phyloP scores from a whole-genome alignment of 148 eudicot species.

The Cornus florida region DNA sequence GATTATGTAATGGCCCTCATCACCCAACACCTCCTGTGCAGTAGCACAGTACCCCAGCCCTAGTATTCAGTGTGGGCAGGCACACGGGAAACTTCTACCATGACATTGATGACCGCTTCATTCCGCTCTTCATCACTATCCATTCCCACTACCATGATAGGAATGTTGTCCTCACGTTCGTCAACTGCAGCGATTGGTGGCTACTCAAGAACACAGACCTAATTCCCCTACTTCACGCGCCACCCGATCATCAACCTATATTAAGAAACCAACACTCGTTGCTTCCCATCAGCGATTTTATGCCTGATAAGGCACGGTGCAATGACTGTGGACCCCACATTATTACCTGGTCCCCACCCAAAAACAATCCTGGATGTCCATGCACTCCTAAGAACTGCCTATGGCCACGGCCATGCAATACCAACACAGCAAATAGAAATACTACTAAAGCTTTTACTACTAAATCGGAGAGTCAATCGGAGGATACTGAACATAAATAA shows the following conservation, averaged over 20 bases:
- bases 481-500: conserved; percentile 27
- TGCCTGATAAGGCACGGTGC: too few relatives aligned
- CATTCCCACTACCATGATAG: conserved; percentile 21
- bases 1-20: background rate
- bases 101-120: conserved; percentile 42
- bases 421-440: too few relatives aligned
- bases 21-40: conserved; percentile 23
- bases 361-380: too few relatives aligned
- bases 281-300: too few relatives aligned
- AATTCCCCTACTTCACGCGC: too few relatives aligned
- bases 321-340: too few relatives aligned
- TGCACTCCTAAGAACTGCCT: too few relatives aligned
- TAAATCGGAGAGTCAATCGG: conserved; percentile 17
- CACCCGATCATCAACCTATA: too few relatives aligned
- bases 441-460: too few relatives aligned
- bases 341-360: too few relatives aligned
- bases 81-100: conserved; percentile 50
- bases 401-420: too few relatives aligned
- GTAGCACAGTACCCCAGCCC: conserved; percentile 29
- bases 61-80: conserved; percentile 42
- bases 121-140: conserved; percentile 45
- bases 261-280: too few relatives aligned
- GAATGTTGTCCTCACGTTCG: conserved; percentile 33
- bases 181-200: conserved; percentile 36
- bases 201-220: conserved; percentile 21